Base-by-base conservation (phyloP, 768 basidiomycete genomes). In the Cytidiella melzeri region DNA sequence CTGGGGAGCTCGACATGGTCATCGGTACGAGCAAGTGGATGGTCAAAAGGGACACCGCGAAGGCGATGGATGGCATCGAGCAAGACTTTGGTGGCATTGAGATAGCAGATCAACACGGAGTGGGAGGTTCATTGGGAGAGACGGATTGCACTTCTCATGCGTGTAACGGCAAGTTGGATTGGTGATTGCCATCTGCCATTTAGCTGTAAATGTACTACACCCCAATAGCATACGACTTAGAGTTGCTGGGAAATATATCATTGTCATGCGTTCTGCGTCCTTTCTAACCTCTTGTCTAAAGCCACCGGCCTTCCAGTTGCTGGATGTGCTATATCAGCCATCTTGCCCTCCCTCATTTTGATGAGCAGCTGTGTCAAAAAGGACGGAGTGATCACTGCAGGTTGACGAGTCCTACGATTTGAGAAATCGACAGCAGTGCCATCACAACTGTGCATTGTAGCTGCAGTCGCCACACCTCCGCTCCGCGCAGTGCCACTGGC, bases 281-380 rank as follows among this genome's bases (percentile, higher is more conserved):
- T 72, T 63, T 87, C 87, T 57, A 89, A 61, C 68, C 84, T 74
- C 67, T 84, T 86, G 64, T 89, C 87, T 5, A 87, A 73, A 1
- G 73, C 77, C 21, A 76, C 66, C 0, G 78, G 73, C 30, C 79
- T 65, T 13, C 75, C 78, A 44, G 63, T 70, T 34, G 74, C 60
- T 5, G 73, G 68, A 56, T 76, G 74, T 0, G 77, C 67, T 53
- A 81, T 53, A 62, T 87, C 84, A 43, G 73, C 70, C 61, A 84
- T 51, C 59, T 76, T 73, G 41, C 65, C 69, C 64, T 87, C 84
- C 55, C 86, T 74, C 85, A 91, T 90, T 55, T 70, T 71, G 52
- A 73, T 56, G 62, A 91, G 61, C 43, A 88, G 55, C 28, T 65
- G 69, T 3, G 81, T 73, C 56, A 91, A 65, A 54, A 77, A 71